Evolutionary conservation across 257 asterid species (phyloP).

Genomic region (Solanum megistacrolobum): DNA sequence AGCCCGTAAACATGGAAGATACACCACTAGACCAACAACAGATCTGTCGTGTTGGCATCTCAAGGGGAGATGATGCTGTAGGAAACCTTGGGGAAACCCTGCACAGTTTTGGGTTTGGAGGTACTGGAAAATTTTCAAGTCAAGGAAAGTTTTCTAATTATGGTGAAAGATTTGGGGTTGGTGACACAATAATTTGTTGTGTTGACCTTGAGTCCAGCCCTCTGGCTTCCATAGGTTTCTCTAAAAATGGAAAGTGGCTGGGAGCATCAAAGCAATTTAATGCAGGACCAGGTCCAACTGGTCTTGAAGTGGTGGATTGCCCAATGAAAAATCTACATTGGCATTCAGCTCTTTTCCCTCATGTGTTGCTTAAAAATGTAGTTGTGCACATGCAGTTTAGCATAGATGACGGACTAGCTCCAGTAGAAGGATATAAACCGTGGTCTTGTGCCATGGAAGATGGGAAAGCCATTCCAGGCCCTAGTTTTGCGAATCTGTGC

Average conservation of each 20-base stretch:
- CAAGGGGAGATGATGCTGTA: conserved; percentile 44
- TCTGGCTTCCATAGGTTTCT: conserved; percentile 44
- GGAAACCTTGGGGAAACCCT: conserved; percentile 44
- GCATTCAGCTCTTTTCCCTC: conserved; percentile 52
- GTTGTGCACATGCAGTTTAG: conserved; percentile 42
- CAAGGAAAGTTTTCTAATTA: conserved; percentile 24
- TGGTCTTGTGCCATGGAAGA: conserved; percentile 41
- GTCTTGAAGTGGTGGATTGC: conserved; percentile 28
- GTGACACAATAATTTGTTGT: conserved; percentile 45
- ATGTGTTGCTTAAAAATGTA: conserved; percentile 49
- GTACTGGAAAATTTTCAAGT: conserved; percentile 42
- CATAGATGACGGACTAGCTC: conserved; percentile 36
- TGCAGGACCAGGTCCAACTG: conserved; percentile 39
- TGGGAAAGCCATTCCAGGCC: conserved; percentile 33
- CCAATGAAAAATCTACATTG: conserved; percentile 14
- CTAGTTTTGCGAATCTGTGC: conserved; percentile 14
- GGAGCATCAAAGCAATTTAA: conserved; percentile 45
- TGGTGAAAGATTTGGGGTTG: conserved; percentile 41
- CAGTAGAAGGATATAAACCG: conserved; percentile 39
- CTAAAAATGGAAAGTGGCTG: conserved; percentile 47
- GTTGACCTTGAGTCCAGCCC: conserved; percentile 40
- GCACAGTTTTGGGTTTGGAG: conserved; percentile 45
- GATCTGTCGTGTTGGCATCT: conserved; percentile 45
- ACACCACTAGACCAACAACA: conserved; percentile 36
- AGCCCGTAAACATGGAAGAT: conserved; percentile 43